Conservation (phyloP, 2,329 filamentous ascomycete genomes). For the Trichoderma sp. region DNA sequence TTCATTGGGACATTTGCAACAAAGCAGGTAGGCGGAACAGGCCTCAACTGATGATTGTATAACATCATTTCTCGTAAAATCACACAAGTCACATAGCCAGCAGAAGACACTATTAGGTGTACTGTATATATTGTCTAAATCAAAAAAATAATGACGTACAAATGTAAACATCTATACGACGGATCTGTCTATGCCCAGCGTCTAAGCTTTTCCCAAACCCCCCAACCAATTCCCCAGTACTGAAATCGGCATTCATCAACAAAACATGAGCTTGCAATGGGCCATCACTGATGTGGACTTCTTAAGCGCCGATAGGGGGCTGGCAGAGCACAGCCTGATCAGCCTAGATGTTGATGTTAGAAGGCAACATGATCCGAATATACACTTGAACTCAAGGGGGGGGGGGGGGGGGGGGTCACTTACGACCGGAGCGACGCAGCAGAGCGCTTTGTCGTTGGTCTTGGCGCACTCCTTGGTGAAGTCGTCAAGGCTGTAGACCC, state of each 20-base stretch:
- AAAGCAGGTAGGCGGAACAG: too few species aligned
- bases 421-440: conserved; percentile 22
- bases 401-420: background rate
- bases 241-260: too few species aligned
- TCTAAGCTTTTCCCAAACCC: background rate
- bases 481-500: background rate
- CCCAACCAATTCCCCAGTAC: background rate
- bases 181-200: background rate
- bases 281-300: background rate
- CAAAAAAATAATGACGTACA: too few species aligned
- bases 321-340: conserved; percentile 14
- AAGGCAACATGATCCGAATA: too few species aligned
- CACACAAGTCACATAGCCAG: too few species aligned
- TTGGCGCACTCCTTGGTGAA: conserved; percentile 17
- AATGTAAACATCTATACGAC: too few species aligned
- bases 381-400: background rate
- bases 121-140: too few species aligned
- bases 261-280: background rate
- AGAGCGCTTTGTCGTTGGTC: background rate
- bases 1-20: too few species aligned
- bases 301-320: background rate
- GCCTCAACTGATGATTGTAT: too few species aligned
- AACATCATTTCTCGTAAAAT: too few species aligned
- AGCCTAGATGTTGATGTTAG: background rate
- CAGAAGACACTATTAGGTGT: too few species aligned